Percentiles rank a stretch among this genome's conserved stretches.
Evolutionary conservation across 257 asterid genomes (phyloP).

Genomic region (Voacanga thouarsii): DNA sequence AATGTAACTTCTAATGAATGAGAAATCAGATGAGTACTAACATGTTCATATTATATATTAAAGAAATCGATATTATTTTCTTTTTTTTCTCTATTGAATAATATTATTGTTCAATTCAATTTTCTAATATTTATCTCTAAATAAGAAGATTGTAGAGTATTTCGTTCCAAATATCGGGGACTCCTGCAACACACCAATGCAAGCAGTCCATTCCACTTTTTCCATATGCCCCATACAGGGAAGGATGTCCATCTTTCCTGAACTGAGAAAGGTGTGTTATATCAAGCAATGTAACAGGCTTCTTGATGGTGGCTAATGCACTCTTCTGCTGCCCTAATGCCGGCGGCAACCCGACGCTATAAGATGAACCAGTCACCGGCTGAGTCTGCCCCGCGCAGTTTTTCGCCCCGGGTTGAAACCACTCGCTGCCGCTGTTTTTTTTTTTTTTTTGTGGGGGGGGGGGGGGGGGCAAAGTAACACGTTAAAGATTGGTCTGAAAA

Average conservation of each 20-base stretch:
- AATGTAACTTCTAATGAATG: no score
- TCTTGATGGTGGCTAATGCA: constrained; percentile 14
- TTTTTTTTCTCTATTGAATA: not conserved
- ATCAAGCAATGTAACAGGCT: constrained; percentile 16
- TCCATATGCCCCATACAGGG: constrained; percentile 29
- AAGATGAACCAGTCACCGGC: constrained; percentile 13
- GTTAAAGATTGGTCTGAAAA: not conserved
- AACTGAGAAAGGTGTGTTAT: constrained; percentile 28
- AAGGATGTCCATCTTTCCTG: constrained; percentile 29
- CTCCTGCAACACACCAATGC: constrained; percentile 93
- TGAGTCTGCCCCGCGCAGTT: constrained; percentile 13
- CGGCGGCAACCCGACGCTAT: constrained; percentile 14
- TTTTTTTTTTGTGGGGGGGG: no score
- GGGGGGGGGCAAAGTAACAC: no score
- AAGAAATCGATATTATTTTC: no score
- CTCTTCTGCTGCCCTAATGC: constrained; percentile 17
- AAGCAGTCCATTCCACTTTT: constrained; percentile 47
- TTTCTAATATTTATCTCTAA: not conserved
- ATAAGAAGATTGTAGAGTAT: constrained; percentile 44
- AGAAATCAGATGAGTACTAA: no score
- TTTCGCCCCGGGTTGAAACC: constrained; percentile 14
- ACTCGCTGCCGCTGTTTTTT: constrained; percentile 19
- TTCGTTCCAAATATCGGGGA: constrained; percentile 87
- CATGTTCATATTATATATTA: no score
- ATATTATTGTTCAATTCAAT: not conserved